Evolutionary conservation across 2,329 filamentous ascomycete species (phyloP), one percentile per base, ranked within the genome.

Genomic region (Microdochium bolleyi): DNA sequence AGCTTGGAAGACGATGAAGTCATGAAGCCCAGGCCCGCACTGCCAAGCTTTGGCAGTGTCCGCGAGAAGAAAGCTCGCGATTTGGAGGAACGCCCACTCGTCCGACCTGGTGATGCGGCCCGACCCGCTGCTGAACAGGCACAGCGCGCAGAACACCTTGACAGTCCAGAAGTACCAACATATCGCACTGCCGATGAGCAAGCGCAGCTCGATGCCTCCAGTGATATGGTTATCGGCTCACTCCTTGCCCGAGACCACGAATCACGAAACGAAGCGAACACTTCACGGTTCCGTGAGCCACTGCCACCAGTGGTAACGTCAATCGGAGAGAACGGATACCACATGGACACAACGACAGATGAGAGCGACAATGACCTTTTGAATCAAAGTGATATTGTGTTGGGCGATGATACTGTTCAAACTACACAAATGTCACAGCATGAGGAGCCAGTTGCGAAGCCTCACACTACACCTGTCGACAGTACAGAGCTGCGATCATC

Each of bases 31-130:
- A 74, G 87, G 30, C 87, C 88, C 7, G 83, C 83, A 1, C 70
- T 92, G 37, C 88, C 88, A 1, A 85, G 79, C 1, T 92, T 92
- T 65, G 87, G 87, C 19, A 91, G 88, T 61, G 75, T 92, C 22
- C 77, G 85, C 22, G 82, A 84, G 25, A 83, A 80, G 66, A 83
- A 82, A 57, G 63, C 69, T 8, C 76, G 71, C 38, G 76, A 82
- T 50, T 60, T 69, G 1, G 71, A 77, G 38, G 85, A 85, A 60
- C 73, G 82, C 2, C 75, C 79, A 0, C 69, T 85, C 49, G 80
- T 85, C 37, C 75, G 80, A 25, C 82, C 82, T 7, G 57, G 68
- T 4, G 76, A 78, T 32, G 60, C 65, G 25, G 55, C 62, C 2
- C 59, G 68, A 50, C 62, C 66, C 32, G 60, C 63, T 11, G 54